A percentile compares a stretch with the other conserved stretches of the same genome.
These are phyloP conservation scores for Gossypium sturtianum DNA, from an alignment of 345 rosid genomes.

Conservation along the genomic window DNA sequence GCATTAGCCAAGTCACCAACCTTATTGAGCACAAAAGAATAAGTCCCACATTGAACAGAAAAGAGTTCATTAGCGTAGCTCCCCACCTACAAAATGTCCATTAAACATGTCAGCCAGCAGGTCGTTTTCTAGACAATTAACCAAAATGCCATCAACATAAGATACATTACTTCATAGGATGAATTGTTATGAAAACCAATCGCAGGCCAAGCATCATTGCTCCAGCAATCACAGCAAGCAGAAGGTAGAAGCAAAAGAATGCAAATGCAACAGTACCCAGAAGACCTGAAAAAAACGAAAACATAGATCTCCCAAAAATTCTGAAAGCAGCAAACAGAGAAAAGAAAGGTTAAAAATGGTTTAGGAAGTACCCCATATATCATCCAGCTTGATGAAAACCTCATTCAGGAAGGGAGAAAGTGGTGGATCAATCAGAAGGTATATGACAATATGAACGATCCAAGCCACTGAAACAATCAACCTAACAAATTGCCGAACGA, in stretches of 20 bases:
- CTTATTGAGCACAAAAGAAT: conserved; percentile 94
- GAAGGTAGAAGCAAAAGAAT: conserved; percentile 92
- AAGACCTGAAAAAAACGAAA: conserved; percentile 55
- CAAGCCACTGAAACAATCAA: conserved; percentile 93
- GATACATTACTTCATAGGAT: conserved; percentile 85
- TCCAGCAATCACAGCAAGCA: conserved; percentile 93
- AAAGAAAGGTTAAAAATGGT: neutral
- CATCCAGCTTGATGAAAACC: conserved; percentile 96
- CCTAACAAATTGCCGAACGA: conserved; percentile 30
- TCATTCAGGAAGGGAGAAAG: conserved; percentile 87
- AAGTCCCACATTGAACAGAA: conserved; percentile 96
- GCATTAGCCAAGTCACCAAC: conserved; percentile 22
- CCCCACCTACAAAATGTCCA: conserved; percentile 75
- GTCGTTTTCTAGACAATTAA: conserved; percentile 11
- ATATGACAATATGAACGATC: conserved; percentile 87
- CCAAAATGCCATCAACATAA: conserved; percentile 10
- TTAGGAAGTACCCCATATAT: conserved; percentile 70
- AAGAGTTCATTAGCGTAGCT: conserved; percentile 95
- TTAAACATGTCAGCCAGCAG: conserved; percentile 9
- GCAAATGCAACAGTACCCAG: conserved; percentile 94
- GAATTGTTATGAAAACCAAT: conserved; percentile 82
- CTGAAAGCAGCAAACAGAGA: neutral
- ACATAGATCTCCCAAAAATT: conserved; percentile 10
- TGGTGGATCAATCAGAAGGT: conserved; percentile 78
- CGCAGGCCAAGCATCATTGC: conserved; percentile 97